These are phyloP conservation scores for Phytophthora meadii DNA, from an alignment of 352 stramenopile genomes.

Conservation along the genomic window DNA sequence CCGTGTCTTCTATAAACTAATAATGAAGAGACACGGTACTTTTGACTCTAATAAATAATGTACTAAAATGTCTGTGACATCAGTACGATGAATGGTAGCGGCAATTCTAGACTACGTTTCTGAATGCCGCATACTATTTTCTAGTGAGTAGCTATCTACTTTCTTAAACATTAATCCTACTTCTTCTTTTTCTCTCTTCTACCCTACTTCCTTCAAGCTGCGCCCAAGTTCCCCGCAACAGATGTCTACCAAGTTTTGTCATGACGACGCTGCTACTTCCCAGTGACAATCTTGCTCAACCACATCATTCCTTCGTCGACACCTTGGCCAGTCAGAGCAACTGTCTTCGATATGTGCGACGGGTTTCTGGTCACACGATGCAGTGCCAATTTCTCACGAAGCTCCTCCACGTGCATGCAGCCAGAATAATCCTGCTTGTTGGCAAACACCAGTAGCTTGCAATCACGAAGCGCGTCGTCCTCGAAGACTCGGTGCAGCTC, in stretches of 20 bases:
- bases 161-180: too few relatives aligned
- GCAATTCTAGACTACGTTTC: too few relatives aligned
- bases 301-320: conserved; percentile 56
- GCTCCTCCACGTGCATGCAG: conserved; percentile 37
- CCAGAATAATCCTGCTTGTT: conserved; percentile 54
- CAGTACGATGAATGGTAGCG: too few relatives aligned
- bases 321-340: conserved; percentile 43
- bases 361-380: conserved; percentile 42
- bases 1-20: too few relatives aligned
- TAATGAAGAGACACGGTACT: too few relatives aligned
- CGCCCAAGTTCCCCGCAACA: too few relatives aligned
- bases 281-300: conserved; percentile 43
- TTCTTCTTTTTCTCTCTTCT: too few relatives aligned
- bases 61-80: too few relatives aligned
- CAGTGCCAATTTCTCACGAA: conserved; percentile 41
- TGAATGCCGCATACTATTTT: too few relatives aligned
- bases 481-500: conserved; percentile 55
- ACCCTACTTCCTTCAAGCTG: too few relatives aligned
- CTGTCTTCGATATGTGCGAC: conserved; percentile 35
- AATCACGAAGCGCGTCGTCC: conserved; percentile 42
- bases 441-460: conserved; percentile 48
- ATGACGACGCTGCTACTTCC: conserved; percentile 19
- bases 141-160: too few relatives aligned
- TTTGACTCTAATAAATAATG: too few relatives aligned
- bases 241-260: conserved; percentile 5